A percentile compares a stretch with the other conserved stretches of the same genome.
These are phyloP conservation scores for Xylaria castorea DNA, from an alignment of 495 filamentous ascomycete species.

Conservation along the genomic window DNA sequence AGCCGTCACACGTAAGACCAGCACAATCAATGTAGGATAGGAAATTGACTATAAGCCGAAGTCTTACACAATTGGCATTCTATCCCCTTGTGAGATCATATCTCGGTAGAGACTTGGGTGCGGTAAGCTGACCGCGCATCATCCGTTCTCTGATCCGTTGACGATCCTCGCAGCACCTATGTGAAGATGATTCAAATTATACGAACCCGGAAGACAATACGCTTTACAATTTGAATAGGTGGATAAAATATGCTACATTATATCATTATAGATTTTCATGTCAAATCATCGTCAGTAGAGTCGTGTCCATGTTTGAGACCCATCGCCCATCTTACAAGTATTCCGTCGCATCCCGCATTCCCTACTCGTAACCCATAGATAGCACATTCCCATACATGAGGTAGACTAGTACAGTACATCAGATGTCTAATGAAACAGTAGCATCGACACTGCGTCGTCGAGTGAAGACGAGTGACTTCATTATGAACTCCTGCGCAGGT, in stretches of 20 bases:
- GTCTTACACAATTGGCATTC: neutral
- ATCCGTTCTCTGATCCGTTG: too few relatives aligned
- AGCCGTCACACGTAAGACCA: neutral
- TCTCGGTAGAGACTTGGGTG: neutral
- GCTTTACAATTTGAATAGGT: neutral
- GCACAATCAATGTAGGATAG: neutral
- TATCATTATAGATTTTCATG: neutral
- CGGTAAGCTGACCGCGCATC: constrained; percentile 6
- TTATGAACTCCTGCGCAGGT: constrained; percentile 19
- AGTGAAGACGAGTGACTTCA: constrained; percentile 22
- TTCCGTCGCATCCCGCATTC: neutral
- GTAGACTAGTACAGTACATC: neutral
- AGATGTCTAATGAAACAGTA: neutral
- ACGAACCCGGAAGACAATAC: too few relatives aligned
- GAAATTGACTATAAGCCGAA: neutral
- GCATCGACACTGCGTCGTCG: constrained; percentile 16
- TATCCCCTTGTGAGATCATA: neutral
- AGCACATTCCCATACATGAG: neutral
- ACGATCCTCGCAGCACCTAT: neutral
- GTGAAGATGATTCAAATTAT: neutral
- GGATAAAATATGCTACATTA: neutral
- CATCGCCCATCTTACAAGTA: neutral
- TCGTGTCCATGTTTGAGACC: neutral
- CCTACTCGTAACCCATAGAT: neutral
- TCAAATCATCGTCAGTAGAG: neutral